These are phyloP conservation scores for Neofusicoccum ribis DNA, from an alignment of 2,329 filamentous ascomycete genomes.

Conservation along the genomic window DNA sequence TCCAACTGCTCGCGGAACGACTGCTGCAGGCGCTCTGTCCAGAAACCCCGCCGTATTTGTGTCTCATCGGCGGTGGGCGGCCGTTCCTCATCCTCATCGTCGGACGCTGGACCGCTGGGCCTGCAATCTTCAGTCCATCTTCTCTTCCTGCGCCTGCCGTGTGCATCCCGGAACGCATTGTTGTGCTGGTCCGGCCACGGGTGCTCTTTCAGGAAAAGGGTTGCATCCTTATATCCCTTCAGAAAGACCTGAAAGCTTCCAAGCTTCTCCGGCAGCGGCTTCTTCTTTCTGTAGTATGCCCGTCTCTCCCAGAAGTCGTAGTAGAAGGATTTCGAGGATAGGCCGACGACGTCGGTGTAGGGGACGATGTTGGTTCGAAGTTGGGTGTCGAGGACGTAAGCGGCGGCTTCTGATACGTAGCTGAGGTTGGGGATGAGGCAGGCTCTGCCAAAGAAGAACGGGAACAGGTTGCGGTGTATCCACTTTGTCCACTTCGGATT, in stretches of 20 bases:
- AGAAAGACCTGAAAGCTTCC: conserved; percentile 98
- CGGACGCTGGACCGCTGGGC: conserved; percentile 61
- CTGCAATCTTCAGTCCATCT: conserved; percentile 81
- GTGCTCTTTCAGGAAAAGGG: conserved; percentile 89
- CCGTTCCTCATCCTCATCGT: conserved; percentile 61
- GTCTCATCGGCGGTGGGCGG: conserved; percentile 34
- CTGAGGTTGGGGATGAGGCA: conserved; percentile 96
- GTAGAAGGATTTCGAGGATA: conserved; percentile 96
- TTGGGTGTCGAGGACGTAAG: conserved; percentile 90
- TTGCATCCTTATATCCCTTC: conserved; percentile 96
- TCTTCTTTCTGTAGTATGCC: conserved; percentile 84
- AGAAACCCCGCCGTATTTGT: conserved; percentile 64
- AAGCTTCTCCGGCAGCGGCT: conserved; percentile 81
- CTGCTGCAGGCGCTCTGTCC: conserved; percentile 86
- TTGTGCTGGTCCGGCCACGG: conserved; percentile 93
- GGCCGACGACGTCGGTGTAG: conserved; percentile 90
- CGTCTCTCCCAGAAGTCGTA: conserved; percentile 97
- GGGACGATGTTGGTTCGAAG: conserved; percentile 89
- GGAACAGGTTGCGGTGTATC: conserved; percentile 97
- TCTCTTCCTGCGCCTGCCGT: conserved; percentile 64
- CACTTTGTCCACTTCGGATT: conserved; percentile 99
- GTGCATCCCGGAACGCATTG: conserved; percentile 65
- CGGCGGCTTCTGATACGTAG: conserved; percentile 96
- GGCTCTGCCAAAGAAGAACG: conserved; percentile 92
- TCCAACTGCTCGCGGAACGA: conserved; percentile 93